Evolutionary conservation across 2,329 filamentous ascomycete species (phyloP).

Genomic region (Colletotrichum sp.): DNA sequence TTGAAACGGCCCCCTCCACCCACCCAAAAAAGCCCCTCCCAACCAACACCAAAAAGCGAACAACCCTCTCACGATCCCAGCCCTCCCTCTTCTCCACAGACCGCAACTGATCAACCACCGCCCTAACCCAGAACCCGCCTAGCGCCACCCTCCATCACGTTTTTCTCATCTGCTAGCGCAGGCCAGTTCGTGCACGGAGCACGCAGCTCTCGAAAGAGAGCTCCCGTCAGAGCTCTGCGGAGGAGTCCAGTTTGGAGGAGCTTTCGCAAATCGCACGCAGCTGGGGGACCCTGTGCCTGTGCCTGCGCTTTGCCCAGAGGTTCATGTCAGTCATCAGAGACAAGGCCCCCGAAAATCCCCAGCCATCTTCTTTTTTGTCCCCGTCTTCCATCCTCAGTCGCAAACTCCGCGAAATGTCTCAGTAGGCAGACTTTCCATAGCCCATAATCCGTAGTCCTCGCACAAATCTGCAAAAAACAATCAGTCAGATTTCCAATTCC

Average conservation of each 20-base stretch:
- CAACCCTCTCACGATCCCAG: background rate
- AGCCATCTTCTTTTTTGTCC: background rate
- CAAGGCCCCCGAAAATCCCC: background rate
- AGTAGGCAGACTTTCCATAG: background rate
- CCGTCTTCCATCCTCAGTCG: background rate
- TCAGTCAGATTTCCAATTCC: background rate
- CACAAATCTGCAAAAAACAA: background rate
- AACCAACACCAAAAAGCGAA: background rate
- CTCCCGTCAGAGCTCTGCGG: background rate
- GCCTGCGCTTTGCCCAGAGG: background rate
- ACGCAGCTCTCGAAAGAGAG: background rate
- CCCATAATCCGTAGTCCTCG: background rate
- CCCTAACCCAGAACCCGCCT: background rate
- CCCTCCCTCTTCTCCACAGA: background rate
- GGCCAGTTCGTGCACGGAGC: background rate
- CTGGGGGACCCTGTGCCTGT: background rate
- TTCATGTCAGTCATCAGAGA: background rate
- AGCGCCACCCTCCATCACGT: background rate
- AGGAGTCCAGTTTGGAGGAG: background rate
- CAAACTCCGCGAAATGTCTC: background rate
- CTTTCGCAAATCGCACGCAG: background rate
- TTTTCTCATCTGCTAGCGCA: background rate
- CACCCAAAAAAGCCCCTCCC: background rate
- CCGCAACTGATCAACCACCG: constrained; percentile 12
- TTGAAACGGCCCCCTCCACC: background rate